Evolutionary conservation across 2,329 filamentous ascomycete species (phyloP).

Genomic region (Xylariaceae sp.): DNA sequence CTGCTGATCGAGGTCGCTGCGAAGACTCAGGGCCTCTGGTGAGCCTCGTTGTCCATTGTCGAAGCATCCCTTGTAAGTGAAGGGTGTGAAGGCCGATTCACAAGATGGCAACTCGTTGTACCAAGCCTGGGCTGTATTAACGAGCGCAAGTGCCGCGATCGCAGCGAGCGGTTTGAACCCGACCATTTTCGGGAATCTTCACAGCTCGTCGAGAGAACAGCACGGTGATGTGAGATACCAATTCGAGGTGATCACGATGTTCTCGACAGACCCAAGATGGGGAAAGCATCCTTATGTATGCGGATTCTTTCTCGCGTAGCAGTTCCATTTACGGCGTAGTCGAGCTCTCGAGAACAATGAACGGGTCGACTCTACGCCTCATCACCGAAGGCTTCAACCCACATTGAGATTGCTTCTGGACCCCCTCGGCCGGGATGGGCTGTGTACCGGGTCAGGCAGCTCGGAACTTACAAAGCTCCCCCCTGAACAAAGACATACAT

Average conservation of each 20-base stretch:
- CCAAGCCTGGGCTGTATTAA: constrained; percentile 36
- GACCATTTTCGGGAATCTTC: constrained; percentile 29
- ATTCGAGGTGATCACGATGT: constrained; percentile 11
- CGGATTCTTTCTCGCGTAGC: neutral
- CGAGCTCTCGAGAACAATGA: neutral
- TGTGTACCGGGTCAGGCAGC: too few relatives aligned
- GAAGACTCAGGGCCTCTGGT: constrained; percentile 37
- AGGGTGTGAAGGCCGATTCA: constrained; percentile 42
- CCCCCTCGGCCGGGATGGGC: constrained; percentile 1
- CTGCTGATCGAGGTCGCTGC: constrained; percentile 34
- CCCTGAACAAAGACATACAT: neutral
- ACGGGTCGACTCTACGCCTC: neutral
- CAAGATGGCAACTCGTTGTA: constrained; percentile 43
- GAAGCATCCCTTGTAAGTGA: constrained; percentile 46
- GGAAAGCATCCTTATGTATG: neutral
- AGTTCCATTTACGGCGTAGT: neutral
- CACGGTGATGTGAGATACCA: constrained; percentile 2
- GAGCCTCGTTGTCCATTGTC: constrained; percentile 33
- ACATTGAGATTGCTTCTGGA: constrained; percentile 1
- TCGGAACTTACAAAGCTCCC: too few relatives aligned
- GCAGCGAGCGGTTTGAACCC: constrained; percentile 33
- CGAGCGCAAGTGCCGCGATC: constrained; percentile 37
- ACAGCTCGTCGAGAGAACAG: neutral
- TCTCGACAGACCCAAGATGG: neutral
- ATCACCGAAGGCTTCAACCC: neutral